These are phyloP conservation scores for Tagetes patula DNA, from an alignment of 129 eudicot species.

Conservation along the genomic window DNA sequence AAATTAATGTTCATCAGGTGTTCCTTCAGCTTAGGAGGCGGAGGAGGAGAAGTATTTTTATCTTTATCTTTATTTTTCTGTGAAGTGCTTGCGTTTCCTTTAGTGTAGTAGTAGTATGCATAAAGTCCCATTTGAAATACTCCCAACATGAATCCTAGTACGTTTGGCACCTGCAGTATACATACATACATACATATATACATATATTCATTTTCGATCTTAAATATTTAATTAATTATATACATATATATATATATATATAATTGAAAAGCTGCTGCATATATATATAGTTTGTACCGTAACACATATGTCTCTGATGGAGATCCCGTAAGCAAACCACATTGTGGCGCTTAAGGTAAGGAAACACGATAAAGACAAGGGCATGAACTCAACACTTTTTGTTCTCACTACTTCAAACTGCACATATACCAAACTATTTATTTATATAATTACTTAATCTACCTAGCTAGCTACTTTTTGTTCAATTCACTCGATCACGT, in stretches of 20 bases:
- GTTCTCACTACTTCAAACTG: constrained; percentile 79
- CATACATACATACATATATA: not conserved
- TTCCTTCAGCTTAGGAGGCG: constrained; percentile 6
- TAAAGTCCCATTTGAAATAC: constrained; percentile 66
- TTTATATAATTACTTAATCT: too few species aligned
- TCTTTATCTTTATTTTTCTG: too few species aligned
- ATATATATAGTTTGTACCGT: constrained; percentile 45
- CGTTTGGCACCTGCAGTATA: constrained; percentile 65
- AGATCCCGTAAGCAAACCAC: constrained; percentile 77
- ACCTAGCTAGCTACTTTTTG: too few species aligned
- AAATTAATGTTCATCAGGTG: not conserved
- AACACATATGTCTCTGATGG: constrained; percentile 52
- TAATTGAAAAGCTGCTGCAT: too few species aligned
- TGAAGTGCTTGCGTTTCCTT: constrained; percentile 23
- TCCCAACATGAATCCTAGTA: constrained; percentile 68
- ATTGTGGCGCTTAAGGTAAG: constrained; percentile 72
- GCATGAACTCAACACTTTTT: constrained; percentile 81
- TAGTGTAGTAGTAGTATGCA: constrained; percentile 42
- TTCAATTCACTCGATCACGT: not conserved
- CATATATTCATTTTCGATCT: too few species aligned
- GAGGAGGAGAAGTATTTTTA: too few species aligned
- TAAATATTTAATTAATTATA: too few species aligned
- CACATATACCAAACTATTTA: too few species aligned
- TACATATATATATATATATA: too few species aligned
- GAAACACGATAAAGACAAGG: constrained; percentile 68